These are phyloP conservation scores for Globisporangium spiculum DNA, from an alignment of 352 stramenopile species.

Conservation along the genomic window DNA sequence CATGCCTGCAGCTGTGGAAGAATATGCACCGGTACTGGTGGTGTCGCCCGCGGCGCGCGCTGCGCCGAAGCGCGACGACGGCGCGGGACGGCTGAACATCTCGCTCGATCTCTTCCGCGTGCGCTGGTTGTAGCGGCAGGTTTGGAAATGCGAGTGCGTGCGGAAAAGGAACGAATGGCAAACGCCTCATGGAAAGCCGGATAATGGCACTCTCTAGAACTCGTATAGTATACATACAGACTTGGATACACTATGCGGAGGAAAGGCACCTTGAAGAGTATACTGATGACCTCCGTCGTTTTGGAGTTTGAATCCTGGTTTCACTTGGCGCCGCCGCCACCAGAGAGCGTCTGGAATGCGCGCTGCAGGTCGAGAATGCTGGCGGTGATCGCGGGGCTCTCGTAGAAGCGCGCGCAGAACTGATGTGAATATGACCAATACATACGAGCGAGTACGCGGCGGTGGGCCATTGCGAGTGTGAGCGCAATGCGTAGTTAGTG, in stretches of 20 bases:
- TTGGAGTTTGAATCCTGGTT: slow-evolving; percentile 13
- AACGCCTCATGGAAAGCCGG: neutral
- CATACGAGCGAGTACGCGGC: neutral
- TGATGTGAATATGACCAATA: slow-evolving; percentile 2
- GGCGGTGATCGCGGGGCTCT: slow-evolving; percentile 30
- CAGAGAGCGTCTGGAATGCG: slow-evolving; percentile 37
- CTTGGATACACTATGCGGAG: neutral
- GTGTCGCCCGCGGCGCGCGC: neutral
- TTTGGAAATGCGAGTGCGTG: slow-evolving; percentile 7
- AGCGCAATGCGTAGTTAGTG: neutral
- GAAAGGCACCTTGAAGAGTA: neutral
- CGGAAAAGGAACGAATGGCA: slow-evolving; percentile 3
- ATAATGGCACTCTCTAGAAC: neutral
- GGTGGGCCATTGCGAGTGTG: too few species aligned
- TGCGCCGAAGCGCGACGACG: slow-evolving; percentile 12
- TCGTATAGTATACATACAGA: neutral
- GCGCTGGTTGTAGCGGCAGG: neutral
- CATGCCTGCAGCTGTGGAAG: neutral
- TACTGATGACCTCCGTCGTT: neutral
- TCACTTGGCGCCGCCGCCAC: slow-evolving; percentile 8
- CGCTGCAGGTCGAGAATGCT: slow-evolving; percentile 42
- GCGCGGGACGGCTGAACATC: slow-evolving; percentile 19
- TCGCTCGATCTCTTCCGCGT: slow-evolving; percentile 6
- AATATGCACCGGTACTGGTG: neutral
- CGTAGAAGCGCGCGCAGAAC: slow-evolving; percentile 56